Percentiles rank a stretch among this genome's conserved stretches.
These are phyloP conservation scores for Podospora appendiculata DNA, from an alignment of 495 filamentous ascomycete genomes.

Conservation along the genomic window DNA sequence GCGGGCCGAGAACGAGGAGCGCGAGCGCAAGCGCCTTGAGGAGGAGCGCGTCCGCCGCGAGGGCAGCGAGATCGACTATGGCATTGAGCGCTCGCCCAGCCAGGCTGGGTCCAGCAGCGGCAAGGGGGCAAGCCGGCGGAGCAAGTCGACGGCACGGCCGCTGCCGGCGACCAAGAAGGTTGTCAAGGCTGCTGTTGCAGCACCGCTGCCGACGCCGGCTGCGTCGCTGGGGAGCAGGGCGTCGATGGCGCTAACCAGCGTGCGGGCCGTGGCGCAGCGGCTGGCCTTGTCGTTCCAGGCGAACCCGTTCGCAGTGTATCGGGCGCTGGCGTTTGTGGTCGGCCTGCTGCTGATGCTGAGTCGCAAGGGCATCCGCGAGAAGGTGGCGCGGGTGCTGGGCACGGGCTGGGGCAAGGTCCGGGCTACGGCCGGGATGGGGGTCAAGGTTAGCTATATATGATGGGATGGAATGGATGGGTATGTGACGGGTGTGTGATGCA, in stretches of 20 bases:
- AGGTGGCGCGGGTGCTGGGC: slow-evolving; percentile 57
- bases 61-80: slow-evolving; percentile 34
- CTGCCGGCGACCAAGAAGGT: slow-evolving; percentile 18
- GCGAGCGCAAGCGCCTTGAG: slow-evolving; percentile 37
- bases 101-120: slow-evolving; percentile 8
- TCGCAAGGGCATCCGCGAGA: slow-evolving; percentile 65
- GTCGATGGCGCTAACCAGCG: slow-evolving; percentile 38
- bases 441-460: slow-evolving; percentile 95
- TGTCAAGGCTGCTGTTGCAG: slow-evolving; percentile 22
- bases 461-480: background rate
- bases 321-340: slow-evolving; percentile 74
- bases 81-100: slow-evolving; percentile 37
- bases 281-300: slow-evolving; percentile 55
- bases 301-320: slow-evolving; percentile 67
- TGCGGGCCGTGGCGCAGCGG: slow-evolving; percentile 56
- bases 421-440: slow-evolving; percentile 88
- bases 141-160: slow-evolving; percentile 1
- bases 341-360: slow-evolving; percentile 72
- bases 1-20: slow-evolving; percentile 45
- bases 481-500: too few relatives aligned
- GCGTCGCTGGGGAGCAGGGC: slow-evolving; percentile 40
- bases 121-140: background rate
- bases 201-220: slow-evolving; percentile 3
- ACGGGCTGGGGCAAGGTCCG: slow-evolving; percentile 76
- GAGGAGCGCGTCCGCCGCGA: slow-evolving; percentile 32